These are phyloP conservation scores for Lithocarpus polystachyus DNA, from an alignment of 306 rosid genomes.

Conservation along the genomic window DNA sequence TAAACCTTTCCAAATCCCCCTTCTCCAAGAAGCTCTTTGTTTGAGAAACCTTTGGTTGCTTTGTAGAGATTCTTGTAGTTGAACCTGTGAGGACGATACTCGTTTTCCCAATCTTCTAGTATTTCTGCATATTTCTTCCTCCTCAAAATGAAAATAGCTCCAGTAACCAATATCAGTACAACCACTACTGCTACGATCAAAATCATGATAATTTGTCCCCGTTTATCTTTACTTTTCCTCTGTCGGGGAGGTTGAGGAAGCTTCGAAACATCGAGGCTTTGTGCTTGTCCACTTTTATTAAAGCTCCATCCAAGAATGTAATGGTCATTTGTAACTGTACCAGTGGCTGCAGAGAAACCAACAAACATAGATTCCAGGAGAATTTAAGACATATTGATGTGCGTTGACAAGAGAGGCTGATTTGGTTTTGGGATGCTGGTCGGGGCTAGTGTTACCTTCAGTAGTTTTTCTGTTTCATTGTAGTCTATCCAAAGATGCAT, in stretches of 20 bases:
- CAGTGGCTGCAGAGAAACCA: conserved; percentile 37
- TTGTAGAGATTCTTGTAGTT: conserved; percentile 22
- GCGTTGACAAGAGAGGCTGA: conserved; percentile 15
- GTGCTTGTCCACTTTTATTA: conserved; percentile 24
- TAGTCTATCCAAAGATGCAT: background rate
- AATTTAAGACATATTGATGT: fast-evolving
- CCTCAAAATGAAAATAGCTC: background rate
- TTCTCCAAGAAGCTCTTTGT: conserved; percentile 23
- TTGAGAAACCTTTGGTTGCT: conserved; percentile 35
- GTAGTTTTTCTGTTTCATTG: too few relatives aligned
- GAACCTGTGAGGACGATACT: conserved; percentile 33
- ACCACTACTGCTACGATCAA: background rate
- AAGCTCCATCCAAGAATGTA: conserved; percentile 40
- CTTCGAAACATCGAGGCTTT: background rate
- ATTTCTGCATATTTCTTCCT: conserved; percentile 23
- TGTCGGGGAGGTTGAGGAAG: conserved; percentile 3
- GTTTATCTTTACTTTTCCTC: background rate
- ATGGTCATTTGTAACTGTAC: conserved; percentile 5
- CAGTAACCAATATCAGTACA: background rate
- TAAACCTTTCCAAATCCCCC: conserved; percentile 47
- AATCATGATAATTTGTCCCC: background rate
- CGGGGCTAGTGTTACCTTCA: conserved; percentile 21
- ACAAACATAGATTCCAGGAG: conserved; percentile 21
- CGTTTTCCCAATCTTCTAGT: conserved; percentile 34
- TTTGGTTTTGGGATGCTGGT: conserved; percentile 5